phyloP scores from a whole-genome alignment of 2,329 filamentous ascomycete genomes.

The Beauveria medogensis region DNA sequence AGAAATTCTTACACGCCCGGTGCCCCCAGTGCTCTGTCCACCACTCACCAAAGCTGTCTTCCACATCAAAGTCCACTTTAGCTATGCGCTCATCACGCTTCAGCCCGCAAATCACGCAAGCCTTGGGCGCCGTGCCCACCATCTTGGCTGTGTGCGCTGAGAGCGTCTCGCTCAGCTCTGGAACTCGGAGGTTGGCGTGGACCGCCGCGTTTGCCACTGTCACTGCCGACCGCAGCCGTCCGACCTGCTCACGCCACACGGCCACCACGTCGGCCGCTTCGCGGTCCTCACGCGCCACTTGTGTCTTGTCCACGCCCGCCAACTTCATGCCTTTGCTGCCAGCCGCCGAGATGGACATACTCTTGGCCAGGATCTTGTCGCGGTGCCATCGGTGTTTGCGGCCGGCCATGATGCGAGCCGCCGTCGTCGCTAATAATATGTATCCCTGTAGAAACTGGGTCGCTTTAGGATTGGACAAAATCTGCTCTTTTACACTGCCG shows the following conservation, averaged over 20 bases:
- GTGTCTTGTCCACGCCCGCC: slow-evolving; percentile 72
- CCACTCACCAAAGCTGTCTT: slow-evolving; percentile 95
- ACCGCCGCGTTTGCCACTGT: slow-evolving; percentile 56
- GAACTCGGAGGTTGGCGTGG: slow-evolving; percentile 46
- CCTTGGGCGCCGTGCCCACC: slow-evolving; percentile 64
- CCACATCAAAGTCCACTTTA: slow-evolving; percentile 67
- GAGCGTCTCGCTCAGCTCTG: slow-evolving; percentile 64
- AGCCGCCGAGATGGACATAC: slow-evolving; percentile 77
- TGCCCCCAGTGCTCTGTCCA: slow-evolving; percentile 89
- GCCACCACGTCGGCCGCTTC: slow-evolving; percentile 71
- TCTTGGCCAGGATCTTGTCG: slow-evolving; percentile 74
- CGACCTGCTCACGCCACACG: slow-evolving; percentile 68
- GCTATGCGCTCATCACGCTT: slow-evolving; percentile 76
- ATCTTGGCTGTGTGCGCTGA: slow-evolving; percentile 60
- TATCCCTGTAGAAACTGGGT: slow-evolving; percentile 57
- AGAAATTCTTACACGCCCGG: slow-evolving; percentile 73
- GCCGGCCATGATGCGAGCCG: slow-evolving; percentile 75
- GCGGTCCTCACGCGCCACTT: slow-evolving; percentile 74
- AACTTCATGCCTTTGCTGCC: slow-evolving; percentile 87
- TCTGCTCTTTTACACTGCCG: slow-evolving; percentile 49
- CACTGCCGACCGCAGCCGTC: slow-evolving; percentile 65
- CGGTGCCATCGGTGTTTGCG: slow-evolving; percentile 85
- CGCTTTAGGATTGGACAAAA: slow-evolving; percentile 55
- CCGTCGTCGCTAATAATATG: slow-evolving; percentile 55
- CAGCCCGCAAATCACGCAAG: slow-evolving; percentile 79